Evolutionary conservation across 2,329 filamentous ascomycete genomes (phyloP).

Genomic region (Tolypocladium amazonense): DNA sequence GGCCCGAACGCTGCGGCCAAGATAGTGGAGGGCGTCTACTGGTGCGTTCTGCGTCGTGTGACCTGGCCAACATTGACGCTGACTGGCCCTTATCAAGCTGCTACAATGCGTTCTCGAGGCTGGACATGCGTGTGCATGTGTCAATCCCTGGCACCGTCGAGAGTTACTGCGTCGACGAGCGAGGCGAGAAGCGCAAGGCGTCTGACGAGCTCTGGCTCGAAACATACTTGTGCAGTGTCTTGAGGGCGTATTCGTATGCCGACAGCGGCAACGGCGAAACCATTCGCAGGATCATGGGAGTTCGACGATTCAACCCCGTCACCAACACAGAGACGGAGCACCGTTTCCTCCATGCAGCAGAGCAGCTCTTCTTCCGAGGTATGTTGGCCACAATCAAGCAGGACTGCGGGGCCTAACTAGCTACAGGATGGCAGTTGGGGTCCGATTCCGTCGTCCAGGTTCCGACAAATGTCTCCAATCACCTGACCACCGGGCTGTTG

Average conservation of each 20-base stretch:
- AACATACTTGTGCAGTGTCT: slow-evolving; percentile 89
- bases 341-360: slow-evolving; percentile 86
- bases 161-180: slow-evolving; percentile 94
- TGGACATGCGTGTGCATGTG: slow-evolving; percentile 98
- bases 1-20: slow-evolving; percentile 64
- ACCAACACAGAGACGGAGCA: slow-evolving; percentile 98
- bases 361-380: slow-evolving; percentile 92
- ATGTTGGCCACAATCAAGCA: slow-evolving; percentile 9
- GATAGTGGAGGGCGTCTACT: slow-evolving; percentile 89
- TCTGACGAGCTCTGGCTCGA: slow-evolving; percentile 95
- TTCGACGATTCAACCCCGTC: slow-evolving; percentile 92
- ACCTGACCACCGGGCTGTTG: slow-evolving; percentile 84
- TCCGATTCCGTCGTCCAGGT: slow-evolving; percentile 97
- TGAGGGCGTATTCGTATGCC: slow-evolving; percentile 92
- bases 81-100: slow-evolving; percentile 39
- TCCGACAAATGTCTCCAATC: slow-evolving; percentile 91
- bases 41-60: slow-evolving; percentile 40
- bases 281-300: slow-evolving; percentile 95
- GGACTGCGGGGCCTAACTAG: slow-evolving; percentile 8
- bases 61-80: background rate
- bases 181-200: slow-evolving; percentile 86
- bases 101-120: slow-evolving; percentile 97
- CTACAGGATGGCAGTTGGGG: slow-evolving; percentile 78
- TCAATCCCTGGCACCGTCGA: slow-evolving; percentile 94
- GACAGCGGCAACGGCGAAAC: slow-evolving; percentile 90